phyloP scores from a whole-genome alignment of 257 asterid genomes.

The Capsicum chinense region DNA sequence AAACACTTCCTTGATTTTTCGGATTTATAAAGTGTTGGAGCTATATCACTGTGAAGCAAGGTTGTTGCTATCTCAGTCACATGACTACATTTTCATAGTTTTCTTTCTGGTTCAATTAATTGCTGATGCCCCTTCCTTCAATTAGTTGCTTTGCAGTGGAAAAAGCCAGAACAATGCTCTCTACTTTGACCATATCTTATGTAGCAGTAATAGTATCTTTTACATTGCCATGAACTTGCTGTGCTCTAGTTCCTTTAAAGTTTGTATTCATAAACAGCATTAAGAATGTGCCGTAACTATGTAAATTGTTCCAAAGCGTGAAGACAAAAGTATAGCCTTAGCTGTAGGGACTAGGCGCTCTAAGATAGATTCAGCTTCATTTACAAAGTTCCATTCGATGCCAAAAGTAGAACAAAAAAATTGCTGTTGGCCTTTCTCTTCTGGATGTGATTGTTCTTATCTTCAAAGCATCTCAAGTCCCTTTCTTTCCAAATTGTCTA shows the following conservation, averaged over 20 bases:
- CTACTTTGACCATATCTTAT: background rate
- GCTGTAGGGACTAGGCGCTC: background rate
- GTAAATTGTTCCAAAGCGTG: background rate
- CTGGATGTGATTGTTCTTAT: background rate
- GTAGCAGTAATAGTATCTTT: background rate
- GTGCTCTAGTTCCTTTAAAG: background rate
- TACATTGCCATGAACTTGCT: conserved; percentile 12
- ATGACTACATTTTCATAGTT: background rate
- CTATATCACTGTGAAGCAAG: background rate
- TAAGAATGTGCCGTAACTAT: background rate
- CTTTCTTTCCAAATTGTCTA: background rate
- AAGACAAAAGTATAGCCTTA: background rate
- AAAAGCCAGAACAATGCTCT: background rate
- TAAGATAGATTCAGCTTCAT: background rate
- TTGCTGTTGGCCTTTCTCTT: background rate
- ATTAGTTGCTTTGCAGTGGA: background rate
- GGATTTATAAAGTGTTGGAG: background rate
- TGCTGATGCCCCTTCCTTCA: background rate
- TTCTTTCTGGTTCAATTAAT: background rate
- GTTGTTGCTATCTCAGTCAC: background rate
- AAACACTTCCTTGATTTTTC: no score
- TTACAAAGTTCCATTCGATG: background rate
- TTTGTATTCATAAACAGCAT: background rate
- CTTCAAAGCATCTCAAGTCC: background rate
- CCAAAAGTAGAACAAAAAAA: background rate